Evolutionary conservation across 371 early-diverging fungal species (phyloP).

Genomic region (Zopfochytrium polystomum): DNA sequence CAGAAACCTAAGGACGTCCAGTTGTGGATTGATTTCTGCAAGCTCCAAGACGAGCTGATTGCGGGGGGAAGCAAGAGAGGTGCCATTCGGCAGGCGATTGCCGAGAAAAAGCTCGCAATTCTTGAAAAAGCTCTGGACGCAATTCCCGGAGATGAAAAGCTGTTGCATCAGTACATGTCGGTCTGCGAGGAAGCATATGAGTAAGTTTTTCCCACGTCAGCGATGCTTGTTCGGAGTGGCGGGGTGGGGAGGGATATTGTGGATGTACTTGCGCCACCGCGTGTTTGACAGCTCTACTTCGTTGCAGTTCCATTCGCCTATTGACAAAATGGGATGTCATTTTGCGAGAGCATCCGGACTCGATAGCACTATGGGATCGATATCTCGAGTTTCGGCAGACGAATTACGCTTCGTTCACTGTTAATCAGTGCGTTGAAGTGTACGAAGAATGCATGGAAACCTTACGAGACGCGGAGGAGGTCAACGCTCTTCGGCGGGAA

Average conservation of each 20-base stretch:
- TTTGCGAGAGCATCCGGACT: slow-evolving; percentile 42
- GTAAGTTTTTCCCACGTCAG: slow-evolving; percentile 45
- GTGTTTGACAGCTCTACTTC: too few relatives aligned
- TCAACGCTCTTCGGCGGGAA: not conserved
- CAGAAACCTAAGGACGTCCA: slow-evolving; percentile 60
- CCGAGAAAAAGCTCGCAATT: slow-evolving; percentile 70
- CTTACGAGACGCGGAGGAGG: slow-evolving; percentile 11
- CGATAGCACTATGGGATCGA: slow-evolving; percentile 66
- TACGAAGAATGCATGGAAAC: slow-evolving; percentile 61
- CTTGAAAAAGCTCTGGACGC: slow-evolving; percentile 67
- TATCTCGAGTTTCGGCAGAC: slow-evolving; percentile 76
- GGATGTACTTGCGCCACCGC: not conserved
- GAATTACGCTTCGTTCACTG: slow-evolving; percentile 65
- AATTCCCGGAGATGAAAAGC: slow-evolving; percentile 58
- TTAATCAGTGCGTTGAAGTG: slow-evolving; percentile 59
- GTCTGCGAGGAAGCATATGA: slow-evolving; percentile 63
- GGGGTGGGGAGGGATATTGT: slow-evolving; percentile 41
- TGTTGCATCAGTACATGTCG: slow-evolving; percentile 60
- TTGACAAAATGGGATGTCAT: too few relatives aligned
- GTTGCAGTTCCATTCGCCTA: too few relatives aligned
- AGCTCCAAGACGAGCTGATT: slow-evolving; percentile 61
- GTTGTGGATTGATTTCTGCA: slow-evolving; percentile 69
- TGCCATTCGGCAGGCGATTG: slow-evolving; percentile 36
- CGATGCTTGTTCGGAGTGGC: slow-evolving; percentile 71
- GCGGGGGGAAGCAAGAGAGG: slow-evolving; percentile 26